Evolutionary conservation across 768 basidiomycete genomes (phyloP), one percentile per base, ranked within the genome.

Genomic region (Gyrodon lividus): DNA sequence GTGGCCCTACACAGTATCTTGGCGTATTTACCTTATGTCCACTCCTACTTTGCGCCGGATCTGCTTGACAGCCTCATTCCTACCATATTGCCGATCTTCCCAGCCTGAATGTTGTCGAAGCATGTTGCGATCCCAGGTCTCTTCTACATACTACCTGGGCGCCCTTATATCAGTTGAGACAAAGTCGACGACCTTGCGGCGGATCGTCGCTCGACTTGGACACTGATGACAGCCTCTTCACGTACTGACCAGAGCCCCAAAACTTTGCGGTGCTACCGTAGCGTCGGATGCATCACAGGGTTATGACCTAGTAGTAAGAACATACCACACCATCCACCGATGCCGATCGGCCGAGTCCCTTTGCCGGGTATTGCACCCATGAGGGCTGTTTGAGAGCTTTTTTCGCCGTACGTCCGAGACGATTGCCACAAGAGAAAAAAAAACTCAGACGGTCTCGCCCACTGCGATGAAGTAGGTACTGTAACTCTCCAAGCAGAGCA

Each of bases 271-370:
- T n/a, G n/a, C 24, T 26, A 26, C 24, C 4, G 24, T 37, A 5
- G 26, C 4, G 5, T 28, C 17, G 34, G 23, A 30, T 41, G 12
- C 31, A n/a, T 2, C 37, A 28, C 24, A 19, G n/a, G 13, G 14
- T 20, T 28, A 22, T 33, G 23, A 31, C 30, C 30, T 16, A 30
- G 52, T 23, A 38, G 37, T n/a, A 17, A 39, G 43, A 40, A 26
- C 44, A 46, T 22, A 16, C 39, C 28, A 46, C 35, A 42, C 47
- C 23, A 38, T 34, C 52, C 28, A 12, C 59, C 50, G 46, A 62
- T 59, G 60, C 61, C 56, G 59, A 50, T 49, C 61, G 66, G 66
- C 53, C 54, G 56, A 43, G 9, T 31, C 8, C 12, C 20, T 20
- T 38, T 58, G 23, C 47, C 46, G 46, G 23, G 28, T 22, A 23